Base-by-base conservation (phyloP, 2,329 filamentous ascomycete genomes). In the Sporothrix euskadiensis region DNA sequence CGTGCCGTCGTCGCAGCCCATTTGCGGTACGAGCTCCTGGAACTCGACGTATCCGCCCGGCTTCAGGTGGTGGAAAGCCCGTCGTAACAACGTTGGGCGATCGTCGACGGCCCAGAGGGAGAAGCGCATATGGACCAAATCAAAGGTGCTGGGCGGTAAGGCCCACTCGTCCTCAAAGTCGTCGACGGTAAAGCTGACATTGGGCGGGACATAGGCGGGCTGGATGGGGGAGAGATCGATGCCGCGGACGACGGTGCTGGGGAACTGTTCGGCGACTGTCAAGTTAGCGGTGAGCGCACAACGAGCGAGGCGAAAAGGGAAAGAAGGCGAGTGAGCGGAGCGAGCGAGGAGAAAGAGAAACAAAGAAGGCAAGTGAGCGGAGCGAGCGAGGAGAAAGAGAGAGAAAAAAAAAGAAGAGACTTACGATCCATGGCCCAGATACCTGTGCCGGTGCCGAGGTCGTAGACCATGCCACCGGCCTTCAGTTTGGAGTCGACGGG, bases 171-270 rank as follows among this genome's bases (percentile, higher is more conserved):
- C 84, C 74, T 87, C 85, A 70, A 87, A 84, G 76, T 87, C 85
- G 77, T 86, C 85, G 54, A 87, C 83, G 32, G 85, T 82, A 75
- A 87, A 87, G 32, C 83, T 81, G n/a, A 85, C 84, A 72, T 87
- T 87, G 70, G 84, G 81, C 1, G 85, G 85, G 0, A 87, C 84
- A 78, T 83, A 85, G 66, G 83, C 83, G 0, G 85, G 85, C 69
- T 87, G 85, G 56, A 87, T 87, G 0, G 85, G 85, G 0, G 85
- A 87, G 2, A 87, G 79, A 75, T 87, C 85, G 78, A 86, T 82
- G 74, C 85, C 85, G 56, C 83, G 83, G 61, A 87, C 83, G 41
- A 78, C 78, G 0, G 83, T 78, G 1, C 82, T 80, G 4, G 84
- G 83, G 72, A 84, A 87, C 44, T 79, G 78, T 71, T 87, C 85